A percentile compares a stretch with the other conserved stretches of the same genome.
Conservation (phyloP, 495 filamentous ascomycete genomes). For the Amphirosellinia nigrospora region DNA sequence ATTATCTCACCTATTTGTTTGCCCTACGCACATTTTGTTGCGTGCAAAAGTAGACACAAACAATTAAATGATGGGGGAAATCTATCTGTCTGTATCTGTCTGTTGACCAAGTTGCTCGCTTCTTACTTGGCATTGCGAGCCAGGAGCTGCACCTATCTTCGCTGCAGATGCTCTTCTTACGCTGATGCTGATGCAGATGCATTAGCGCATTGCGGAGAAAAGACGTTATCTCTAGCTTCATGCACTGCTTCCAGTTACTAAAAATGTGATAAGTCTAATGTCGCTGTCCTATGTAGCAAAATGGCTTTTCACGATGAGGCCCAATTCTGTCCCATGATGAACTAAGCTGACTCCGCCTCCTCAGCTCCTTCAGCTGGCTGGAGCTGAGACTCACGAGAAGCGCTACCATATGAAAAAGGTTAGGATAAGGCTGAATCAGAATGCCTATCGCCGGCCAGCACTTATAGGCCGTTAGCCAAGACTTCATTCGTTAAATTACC, state of each 20-base stretch:
- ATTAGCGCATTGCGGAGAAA: background rate
- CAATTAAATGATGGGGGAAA: background rate
- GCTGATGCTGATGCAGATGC: background rate
- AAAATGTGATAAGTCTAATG: background rate
- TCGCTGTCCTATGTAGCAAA: background rate
- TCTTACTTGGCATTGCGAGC: background rate
- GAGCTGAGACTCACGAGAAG: background rate
- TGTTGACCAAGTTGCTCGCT: background rate
- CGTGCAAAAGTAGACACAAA: background rate
- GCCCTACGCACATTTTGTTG: background rate
- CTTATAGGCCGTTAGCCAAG: background rate
- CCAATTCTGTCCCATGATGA: background rate
- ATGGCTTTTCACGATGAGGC: background rate
- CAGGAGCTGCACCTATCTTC: too few species aligned
- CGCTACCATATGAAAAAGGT: background rate
- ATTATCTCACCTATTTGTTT: background rate
- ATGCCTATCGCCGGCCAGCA: background rate
- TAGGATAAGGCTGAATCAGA: slow-evolving; percentile 2
- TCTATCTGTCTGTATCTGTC: too few species aligned
- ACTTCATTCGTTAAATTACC: background rate
- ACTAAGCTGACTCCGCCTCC: background rate
- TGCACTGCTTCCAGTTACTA: background rate
- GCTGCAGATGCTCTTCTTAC: background rate
- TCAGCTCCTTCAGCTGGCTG: background rate
- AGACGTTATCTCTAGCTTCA: background rate